Evolutionary conservation across 345 rosid genomes (phyloP).

Genomic region (Syzygium jambos): DNA sequence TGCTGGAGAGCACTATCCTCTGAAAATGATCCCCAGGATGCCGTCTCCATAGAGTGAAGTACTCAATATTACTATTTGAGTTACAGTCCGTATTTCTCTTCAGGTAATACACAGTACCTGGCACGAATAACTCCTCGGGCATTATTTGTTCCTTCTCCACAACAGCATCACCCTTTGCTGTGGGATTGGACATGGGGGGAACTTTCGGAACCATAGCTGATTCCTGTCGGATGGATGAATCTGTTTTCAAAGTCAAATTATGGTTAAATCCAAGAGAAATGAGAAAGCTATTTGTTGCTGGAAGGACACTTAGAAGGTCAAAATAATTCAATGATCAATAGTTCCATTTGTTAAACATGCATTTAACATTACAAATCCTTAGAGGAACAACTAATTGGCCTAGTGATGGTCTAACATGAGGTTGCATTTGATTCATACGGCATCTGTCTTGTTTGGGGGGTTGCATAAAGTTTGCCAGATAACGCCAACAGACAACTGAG

Average conservation of each 20-base stretch:
- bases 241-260: conserved; percentile 13
- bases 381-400: background rate
- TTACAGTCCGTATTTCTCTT: conserved; percentile 38
- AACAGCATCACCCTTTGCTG: conserved; percentile 4
- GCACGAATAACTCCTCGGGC: conserved; percentile 68
- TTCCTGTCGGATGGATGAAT: conserved; percentile 9
- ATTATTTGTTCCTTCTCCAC: conserved; percentile 7
- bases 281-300: background rate
- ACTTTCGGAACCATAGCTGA: background rate
- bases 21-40: conserved; percentile 81
- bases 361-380: background rate
- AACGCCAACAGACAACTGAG: background rate
- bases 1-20: conserved; percentile 74
- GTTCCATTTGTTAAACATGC: background rate
- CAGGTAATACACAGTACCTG: conserved; percentile 69
- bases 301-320: background rate
- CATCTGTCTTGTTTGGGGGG: background rate
- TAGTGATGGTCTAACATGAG: background rate
- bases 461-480: background rate
- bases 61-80: conserved; percentile 25
- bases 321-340: background rate
- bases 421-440: background rate
- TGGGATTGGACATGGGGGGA: background rate
- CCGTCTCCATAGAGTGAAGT: conserved; percentile 76
- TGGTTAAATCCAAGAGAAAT: background rate